Base-by-base conservation (phyloP, 352 stramenopile genomes). In the Blastocystis sp. region DNA sequence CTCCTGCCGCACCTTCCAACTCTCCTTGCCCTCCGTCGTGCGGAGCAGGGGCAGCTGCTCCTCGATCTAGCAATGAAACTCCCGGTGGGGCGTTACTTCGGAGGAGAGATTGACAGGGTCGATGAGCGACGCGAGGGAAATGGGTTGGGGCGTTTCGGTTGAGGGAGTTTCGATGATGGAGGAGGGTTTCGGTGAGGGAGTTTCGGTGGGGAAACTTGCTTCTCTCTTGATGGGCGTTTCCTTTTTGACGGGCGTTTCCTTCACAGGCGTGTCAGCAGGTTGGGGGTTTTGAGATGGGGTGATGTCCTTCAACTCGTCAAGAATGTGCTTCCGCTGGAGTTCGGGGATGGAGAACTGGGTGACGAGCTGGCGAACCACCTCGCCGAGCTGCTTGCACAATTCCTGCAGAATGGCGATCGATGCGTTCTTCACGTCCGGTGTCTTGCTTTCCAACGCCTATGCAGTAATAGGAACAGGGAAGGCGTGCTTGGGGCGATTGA, bases 271-370 rank as follows among this genome's bases (percentile, higher is more conserved):
- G 28, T 34, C 28, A 34, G 28, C 28, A 34, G 28, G 28, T 34
- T 34, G 28, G 28, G 28, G 28, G 28, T 34, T 34, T 34, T 34
- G 28, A 34, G 28, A 34, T 34, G 28, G 28, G 28, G 28, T 34
- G 28, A 34, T 34, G 28, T 34, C 28, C 28, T 14, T 57, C 10
- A 84, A 59, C 40, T 57, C 74, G 19, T 66, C 42, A 21, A 54
- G 57, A 84, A 84, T 84, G 14, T 52, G 38, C 54, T 84, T 84
- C n/a, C 48, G 28, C 54, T 84, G 74, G 4, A 84, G 48, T 24
- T 69, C 57, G 19, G 74, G 61, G 54, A 84, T 52, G 42, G 65
- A 54, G 21, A 84, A 84, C 9, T 68, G 74, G 19, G 68, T 57
- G 4, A 84, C 57, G 10, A 52, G 19, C 6, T 34, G 48, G 21